Evolutionary conservation across 352 stramenopile species (phyloP), one percentile per base, ranked within the genome.

Genomic region (Globisporangium nagaii): DNA sequence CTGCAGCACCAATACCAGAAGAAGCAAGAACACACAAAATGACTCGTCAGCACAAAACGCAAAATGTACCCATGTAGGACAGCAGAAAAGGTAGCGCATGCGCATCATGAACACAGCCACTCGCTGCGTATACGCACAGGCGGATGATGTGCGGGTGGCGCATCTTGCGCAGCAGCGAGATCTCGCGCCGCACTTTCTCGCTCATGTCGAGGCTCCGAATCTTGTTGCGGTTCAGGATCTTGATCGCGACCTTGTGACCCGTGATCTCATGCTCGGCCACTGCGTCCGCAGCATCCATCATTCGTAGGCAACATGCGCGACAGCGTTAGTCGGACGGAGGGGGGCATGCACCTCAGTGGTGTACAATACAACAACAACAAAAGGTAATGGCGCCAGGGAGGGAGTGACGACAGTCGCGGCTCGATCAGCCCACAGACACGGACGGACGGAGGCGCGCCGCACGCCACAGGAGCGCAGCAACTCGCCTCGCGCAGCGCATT

Each of bases 131-230:
- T 25, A 68, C 67, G 43, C 97, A 99, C 68, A 99, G 74, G n/a
- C 97, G 86, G 54, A 99, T 99, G 71, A 99, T 99, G 66, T 99
- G 97, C 46, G 97, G 97, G 75, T 99, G 97, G 46, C 90, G 97
- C 80, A 98, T 99, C 51, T 98, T 89, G 63, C 97, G 94, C 40
- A 99, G 73, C 57, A 99, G 97, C 59, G 97, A 98, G 67, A 99
- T 99, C 88, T 99, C 97, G 44, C 97, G 90, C 49, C 96, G 90
- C 35, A 99, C 97, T 73, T 99, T 99, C 68, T 99, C 97, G 68
- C 95, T 93, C 97, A 99, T 99, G 64, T 98, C 96, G 28, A 99
- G 84, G 55, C 97, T 90, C 54, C 97, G 96, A 75, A 99, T 99
- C 65, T 99, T 99, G 59, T 91, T 93, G 63, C 98, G 97, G 76